Percentiles rank a stretch among this genome's conserved stretches.
These are phyloP conservation scores for Zygoascus ofunaensis DNA, from an alignment of 805 yeast genomes.

Conservation along the genomic window DNA sequence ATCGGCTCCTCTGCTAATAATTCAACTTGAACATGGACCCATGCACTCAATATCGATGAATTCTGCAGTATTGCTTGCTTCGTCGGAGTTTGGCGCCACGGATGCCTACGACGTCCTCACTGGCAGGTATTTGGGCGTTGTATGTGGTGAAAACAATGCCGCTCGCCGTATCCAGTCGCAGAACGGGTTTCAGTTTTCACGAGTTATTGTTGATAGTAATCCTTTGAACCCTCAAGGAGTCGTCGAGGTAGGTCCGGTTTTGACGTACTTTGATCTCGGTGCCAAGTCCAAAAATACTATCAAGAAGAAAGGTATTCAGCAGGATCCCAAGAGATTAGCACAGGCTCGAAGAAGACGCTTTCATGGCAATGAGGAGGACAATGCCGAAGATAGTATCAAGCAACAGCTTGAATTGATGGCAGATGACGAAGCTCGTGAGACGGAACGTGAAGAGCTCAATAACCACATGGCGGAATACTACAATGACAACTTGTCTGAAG, in stretches of 20 bases:
- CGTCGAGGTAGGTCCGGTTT: conserved; percentile 20
- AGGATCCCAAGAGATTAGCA: conserved; percentile 5
- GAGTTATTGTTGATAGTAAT: conserved; percentile 17
- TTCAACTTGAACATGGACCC: not conserved
- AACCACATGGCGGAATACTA: conserved; percentile 10
- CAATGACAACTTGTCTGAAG: conserved; percentile 20
- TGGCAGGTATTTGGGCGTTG: conserved; percentile 18
- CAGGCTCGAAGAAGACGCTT: not conserved
- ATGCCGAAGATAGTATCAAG: conserved; percentile 16
- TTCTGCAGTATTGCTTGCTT: conserved; percentile 22
- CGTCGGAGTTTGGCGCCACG: conserved; percentile 23
- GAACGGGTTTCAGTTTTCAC: not conserved
- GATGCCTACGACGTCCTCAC: conserved; percentile 22
- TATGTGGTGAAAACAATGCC: conserved; percentile 1
- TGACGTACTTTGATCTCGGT: conserved; percentile 26
- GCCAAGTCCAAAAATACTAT: conserved; percentile 15
- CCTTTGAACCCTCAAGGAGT: conserved; percentile 24
- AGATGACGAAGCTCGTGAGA: conserved; percentile 17
- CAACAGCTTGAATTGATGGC: conserved; percentile 19
- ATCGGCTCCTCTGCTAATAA: not conserved
- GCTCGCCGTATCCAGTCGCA: not conserved
- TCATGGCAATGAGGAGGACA: not conserved
- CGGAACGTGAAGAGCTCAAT: conserved; percentile 6
- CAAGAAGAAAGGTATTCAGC: conserved; percentile 18
- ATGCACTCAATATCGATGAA: conserved; percentile 20